Conservation (phyloP, 495 filamentous ascomycete genomes). For the Neurospora intermedia region DNA sequence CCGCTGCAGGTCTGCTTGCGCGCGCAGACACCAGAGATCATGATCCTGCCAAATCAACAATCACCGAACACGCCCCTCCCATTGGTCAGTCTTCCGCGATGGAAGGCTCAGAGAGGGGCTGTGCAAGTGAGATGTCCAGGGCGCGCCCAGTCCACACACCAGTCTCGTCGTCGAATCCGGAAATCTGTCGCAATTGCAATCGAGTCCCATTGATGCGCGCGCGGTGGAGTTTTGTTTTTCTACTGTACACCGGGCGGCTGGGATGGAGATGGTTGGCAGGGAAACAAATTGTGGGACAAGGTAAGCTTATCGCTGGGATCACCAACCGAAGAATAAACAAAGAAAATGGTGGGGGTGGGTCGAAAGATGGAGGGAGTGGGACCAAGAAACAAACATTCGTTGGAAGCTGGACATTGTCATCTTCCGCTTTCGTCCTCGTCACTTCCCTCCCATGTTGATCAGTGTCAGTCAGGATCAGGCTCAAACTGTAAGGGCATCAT, state of each 20-base stretch:
- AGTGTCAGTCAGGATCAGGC: background rate
- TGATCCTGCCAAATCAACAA: background rate
- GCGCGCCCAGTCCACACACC: background rate
- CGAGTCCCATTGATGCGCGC: background rate
- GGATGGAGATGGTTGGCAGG: background rate
- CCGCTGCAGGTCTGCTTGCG: background rate
- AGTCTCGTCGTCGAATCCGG: background rate
- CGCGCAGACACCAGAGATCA: background rate
- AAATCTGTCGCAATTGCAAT: background rate
- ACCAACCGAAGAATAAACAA: background rate
- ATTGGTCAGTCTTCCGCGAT: background rate
- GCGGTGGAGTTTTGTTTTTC: background rate
- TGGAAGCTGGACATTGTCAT: background rate
- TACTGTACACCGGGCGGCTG: background rate
- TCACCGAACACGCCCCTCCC: background rate
- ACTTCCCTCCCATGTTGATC: background rate
- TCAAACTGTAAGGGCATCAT: background rate
- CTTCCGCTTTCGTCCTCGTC: background rate
- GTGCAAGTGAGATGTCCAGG: background rate
- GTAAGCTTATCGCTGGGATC: background rate
- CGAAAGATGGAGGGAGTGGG: background rate
- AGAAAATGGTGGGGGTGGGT: background rate
- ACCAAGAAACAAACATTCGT: background rate
- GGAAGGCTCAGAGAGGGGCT: background rate
- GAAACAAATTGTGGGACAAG: background rate